Percentiles rank a stretch among this genome's conserved stretches.
Evolutionary conservation across 352 stramenopile species (phyloP).

Genomic region (Peronosclerospora sorghi): DNA sequence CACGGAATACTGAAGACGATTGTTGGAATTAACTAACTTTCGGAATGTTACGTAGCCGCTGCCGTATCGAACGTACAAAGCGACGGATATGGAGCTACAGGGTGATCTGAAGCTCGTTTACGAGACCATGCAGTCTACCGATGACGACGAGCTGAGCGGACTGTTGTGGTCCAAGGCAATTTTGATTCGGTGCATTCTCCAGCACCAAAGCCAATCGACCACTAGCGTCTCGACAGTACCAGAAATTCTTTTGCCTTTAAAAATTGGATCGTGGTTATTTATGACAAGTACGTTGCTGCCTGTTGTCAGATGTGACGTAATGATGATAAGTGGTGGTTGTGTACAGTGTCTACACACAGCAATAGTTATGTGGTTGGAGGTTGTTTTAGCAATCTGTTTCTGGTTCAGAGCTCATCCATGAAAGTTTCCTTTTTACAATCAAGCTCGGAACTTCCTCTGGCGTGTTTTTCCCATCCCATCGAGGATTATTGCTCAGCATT

Average conservation of each 20-base stretch:
- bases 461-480: slow-evolving; percentile 36
- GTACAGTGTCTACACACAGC: slow-evolving; percentile 62
- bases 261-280: slow-evolving; percentile 72
- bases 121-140: slow-evolving; percentile 41
- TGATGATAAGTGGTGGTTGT: slow-evolving; percentile 2
- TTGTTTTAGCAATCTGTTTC: slow-evolving; percentile 65
- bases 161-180: slow-evolving; percentile 72
- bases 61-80: slow-evolving; percentile 42
- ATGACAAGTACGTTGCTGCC: slow-evolving; percentile 41
- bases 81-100: slow-evolving; percentile 37
- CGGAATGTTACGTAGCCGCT: slow-evolving; percentile 26
- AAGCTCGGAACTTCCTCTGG: slow-evolving; percentile 35
- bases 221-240: slow-evolving; percentile 4
- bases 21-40: not conserved
- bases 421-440: slow-evolving; percentile 11
- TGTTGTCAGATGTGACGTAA: not conserved
- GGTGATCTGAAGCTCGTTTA: slow-evolving; percentile 52
- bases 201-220: slow-evolving; percentile 10
- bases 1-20: not conserved
- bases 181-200: slow-evolving; percentile 39
- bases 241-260: slow-evolving; percentile 28
- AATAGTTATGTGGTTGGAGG: slow-evolving; percentile 53
- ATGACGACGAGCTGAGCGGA: slow-evolving; percentile 35
- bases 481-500: slow-evolving; percentile 37
- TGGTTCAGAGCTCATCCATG: slow-evolving; percentile 21